These are phyloP conservation scores for Lentinus tigrinus DNA, from an alignment of 768 basidiomycete genomes.

Conservation along the genomic window DNA sequence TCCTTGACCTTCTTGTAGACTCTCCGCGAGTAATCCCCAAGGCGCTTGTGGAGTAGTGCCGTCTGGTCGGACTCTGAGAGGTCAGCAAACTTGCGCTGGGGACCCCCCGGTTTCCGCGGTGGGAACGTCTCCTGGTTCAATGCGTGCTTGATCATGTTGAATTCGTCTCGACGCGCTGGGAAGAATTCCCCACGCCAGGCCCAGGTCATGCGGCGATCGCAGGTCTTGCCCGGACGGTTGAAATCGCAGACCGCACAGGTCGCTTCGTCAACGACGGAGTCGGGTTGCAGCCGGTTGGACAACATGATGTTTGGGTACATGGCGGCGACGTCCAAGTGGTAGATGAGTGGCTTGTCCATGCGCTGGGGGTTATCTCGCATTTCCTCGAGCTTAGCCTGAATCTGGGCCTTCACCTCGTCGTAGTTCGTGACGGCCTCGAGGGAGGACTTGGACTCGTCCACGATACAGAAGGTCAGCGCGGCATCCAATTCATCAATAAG, in stretches of 20 bases:
- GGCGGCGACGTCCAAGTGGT: slow-evolving; percentile 97
- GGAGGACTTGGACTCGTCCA: slow-evolving; percentile 77
- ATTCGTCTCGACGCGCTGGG: slow-evolving; percentile 95
- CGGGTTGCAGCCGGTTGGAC: slow-evolving; percentile 96
- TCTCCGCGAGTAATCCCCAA: slow-evolving; percentile 97
- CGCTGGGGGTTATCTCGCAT: slow-evolving; percentile 92
- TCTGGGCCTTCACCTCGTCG: slow-evolving; percentile 83
- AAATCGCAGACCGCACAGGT: slow-evolving; percentile 98
- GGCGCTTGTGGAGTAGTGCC: slow-evolving; percentile 89
- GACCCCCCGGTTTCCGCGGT: slow-evolving; percentile 67
- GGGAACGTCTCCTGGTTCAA: slow-evolving; percentile 94
- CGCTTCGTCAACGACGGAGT: slow-evolving; percentile 95
- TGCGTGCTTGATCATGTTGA: slow-evolving; percentile 98
- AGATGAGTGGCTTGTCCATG: slow-evolving; percentile 90
- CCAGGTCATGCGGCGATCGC: slow-evolving; percentile 93
- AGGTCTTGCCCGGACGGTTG: slow-evolving; percentile 93
- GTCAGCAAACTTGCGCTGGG: slow-evolving; percentile 80
- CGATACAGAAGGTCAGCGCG: slow-evolving; percentile 85
- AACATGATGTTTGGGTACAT: slow-evolving; percentile 99
- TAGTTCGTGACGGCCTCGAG: slow-evolving; percentile 92
- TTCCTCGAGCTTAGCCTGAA: slow-evolving; percentile 73
- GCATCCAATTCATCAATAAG: slow-evolving; percentile 93
- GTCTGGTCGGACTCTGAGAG: slow-evolving; percentile 84
- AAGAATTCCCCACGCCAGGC: slow-evolving; percentile 99
- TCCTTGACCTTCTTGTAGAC: slow-evolving; percentile 99